Percentiles rank a stretch among this genome's conserved stretches.
These are phyloP conservation scores for Fusarium illudens DNA, from an alignment of 2,329 filamentous ascomycete species.

Conservation along the genomic window DNA sequence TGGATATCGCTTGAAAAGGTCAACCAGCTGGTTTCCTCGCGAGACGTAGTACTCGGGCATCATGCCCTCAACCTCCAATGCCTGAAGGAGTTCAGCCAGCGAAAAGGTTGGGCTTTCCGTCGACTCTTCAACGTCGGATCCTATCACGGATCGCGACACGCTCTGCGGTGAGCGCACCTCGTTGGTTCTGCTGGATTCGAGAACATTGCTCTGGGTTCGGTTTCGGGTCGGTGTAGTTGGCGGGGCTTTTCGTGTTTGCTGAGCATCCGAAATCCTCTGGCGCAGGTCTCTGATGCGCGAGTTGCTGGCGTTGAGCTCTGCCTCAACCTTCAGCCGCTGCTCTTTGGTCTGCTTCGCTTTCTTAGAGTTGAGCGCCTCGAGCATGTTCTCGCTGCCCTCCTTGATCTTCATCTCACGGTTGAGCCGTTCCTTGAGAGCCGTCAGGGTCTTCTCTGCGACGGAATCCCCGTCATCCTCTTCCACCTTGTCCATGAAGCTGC, in stretches of 20 bases:
- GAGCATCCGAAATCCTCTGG: slow-evolving; percentile 67
- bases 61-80: slow-evolving; percentile 87
- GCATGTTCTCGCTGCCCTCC: slow-evolving; percentile 95
- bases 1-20: slow-evolving; percentile 92
- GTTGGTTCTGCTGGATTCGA: slow-evolving; percentile 56
- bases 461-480: slow-evolving; percentile 68
- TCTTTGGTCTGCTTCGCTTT: slow-evolving; percentile 96
- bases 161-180: slow-evolving; percentile 66
- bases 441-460: slow-evolving; percentile 76
- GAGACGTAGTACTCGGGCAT: slow-evolving; percentile 94
- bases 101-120: slow-evolving; percentile 91
- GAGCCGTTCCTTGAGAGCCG: slow-evolving; percentile 81
- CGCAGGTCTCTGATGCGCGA: slow-evolving; percentile 70
- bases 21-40: slow-evolving; percentile 90
- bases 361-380: slow-evolving; percentile 93
- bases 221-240: slow-evolving; percentile 62
- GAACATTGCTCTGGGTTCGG: slow-evolving; percentile 57
- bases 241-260: slow-evolving; percentile 58
- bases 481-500: slow-evolving; percentile 60
- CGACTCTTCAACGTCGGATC: slow-evolving; percentile 72
- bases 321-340: slow-evolving; percentile 80
- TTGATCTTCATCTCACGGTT: slow-evolving; percentile 98
- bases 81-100: slow-evolving; percentile 88
- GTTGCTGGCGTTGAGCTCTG: slow-evolving; percentile 90
- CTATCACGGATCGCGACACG: slow-evolving; percentile 62